Percentiles rank a stretch among this genome's conserved stretches.
Evolutionary conservation across 179 eudicot genomes (phyloP).

Genomic region (Pouteria campechiana): DNA sequence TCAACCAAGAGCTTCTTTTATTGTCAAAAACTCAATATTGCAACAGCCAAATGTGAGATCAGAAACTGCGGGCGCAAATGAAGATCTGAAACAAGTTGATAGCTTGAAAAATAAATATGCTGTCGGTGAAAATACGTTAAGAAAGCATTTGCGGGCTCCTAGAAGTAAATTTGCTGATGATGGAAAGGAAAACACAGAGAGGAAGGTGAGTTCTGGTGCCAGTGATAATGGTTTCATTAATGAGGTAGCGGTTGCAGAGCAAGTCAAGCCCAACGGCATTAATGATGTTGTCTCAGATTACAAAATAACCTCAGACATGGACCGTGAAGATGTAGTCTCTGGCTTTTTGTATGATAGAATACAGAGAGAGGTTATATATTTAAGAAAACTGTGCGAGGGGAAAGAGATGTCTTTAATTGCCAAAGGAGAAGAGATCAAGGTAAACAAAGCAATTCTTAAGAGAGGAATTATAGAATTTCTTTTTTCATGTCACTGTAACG

Average conservation of each 20-base stretch:
- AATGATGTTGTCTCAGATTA: conserved; percentile 8
- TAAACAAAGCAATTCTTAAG: conserved; percentile 2
- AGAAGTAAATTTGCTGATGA: conserved; percentile 30
- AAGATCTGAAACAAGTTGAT: conserved; percentile 11
- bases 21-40: conserved; percentile 19
- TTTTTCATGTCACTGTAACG: too few relatives aligned
- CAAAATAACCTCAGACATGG: conserved; percentile 3
- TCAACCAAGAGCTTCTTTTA: conserved; percentile 52
- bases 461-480: too few relatives aligned
- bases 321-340: conserved; percentile 62
- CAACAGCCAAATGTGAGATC: conserved; percentile 13
- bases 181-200: conserved; percentile 43
- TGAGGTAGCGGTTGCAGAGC: conserved; percentile 11
- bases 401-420: conserved; percentile 39
- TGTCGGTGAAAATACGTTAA: conserved; percentile 22
- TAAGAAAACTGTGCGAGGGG: conserved; percentile 55
- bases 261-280: conserved; percentile 7
- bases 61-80: conserved; percentile 1
- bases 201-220: conserved; percentile 16
- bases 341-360: conserved; percentile 84
- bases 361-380: conserved; percentile 71
- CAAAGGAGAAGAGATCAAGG: conserved; percentile 89
- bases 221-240: conserved; percentile 10
- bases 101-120: conserved; percentile 15
- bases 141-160: conserved; percentile 44